Base-by-base conservation (phyloP, 345 rosid species). In the Linum usitatissimum region DNA sequence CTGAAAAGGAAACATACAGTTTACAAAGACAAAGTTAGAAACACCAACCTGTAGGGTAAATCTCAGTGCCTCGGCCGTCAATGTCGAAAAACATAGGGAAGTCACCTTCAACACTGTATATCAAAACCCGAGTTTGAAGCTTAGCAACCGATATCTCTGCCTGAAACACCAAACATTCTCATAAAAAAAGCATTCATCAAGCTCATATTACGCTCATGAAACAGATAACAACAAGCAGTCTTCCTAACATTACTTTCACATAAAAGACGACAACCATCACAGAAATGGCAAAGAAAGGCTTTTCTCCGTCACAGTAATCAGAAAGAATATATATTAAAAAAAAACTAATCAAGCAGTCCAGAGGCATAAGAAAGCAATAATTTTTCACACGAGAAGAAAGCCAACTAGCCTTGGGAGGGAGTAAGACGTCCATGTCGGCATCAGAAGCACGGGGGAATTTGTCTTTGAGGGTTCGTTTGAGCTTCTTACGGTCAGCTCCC, bases 401-500 rank as follows among this genome's bases (percentile, higher is more conserved):
- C 3, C 3, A 6, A 49, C 18, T n/a, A 57, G 89, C 99, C 80
- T 93, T 93, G 23, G 91, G 83, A 71, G 97, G 99, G 63, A 93
- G 84, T 20, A 93, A 73, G 30, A 62, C 59, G 70, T 93, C 99
- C 63, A 90, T 71, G 34, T 83, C 90, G 18, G 83, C 73, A 68
- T 87, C 96, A 56, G 94, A 83, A 70, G 83, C 78, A 55, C 85
- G 77, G 38, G 79, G 79, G 70, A 93, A 85, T 72, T 68, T 78
- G 64, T 77, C 91, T 13, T 84, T 77, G 71, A 93, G 56, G 10
- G 78, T 73, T 48, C 99, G 85, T 18, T 78, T 88, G 45, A 93
- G 87, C 79, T 90, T 93, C 77, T 90, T 93, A 69, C 77, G 73
- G 72, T 93, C 99, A 2, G 97, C 99, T 57, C 99, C 99, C 4